Base-by-base conservation (phyloP, 2,329 filamentous ascomycete genomes). In the Paraphaeosphaeria minitans region DNA sequence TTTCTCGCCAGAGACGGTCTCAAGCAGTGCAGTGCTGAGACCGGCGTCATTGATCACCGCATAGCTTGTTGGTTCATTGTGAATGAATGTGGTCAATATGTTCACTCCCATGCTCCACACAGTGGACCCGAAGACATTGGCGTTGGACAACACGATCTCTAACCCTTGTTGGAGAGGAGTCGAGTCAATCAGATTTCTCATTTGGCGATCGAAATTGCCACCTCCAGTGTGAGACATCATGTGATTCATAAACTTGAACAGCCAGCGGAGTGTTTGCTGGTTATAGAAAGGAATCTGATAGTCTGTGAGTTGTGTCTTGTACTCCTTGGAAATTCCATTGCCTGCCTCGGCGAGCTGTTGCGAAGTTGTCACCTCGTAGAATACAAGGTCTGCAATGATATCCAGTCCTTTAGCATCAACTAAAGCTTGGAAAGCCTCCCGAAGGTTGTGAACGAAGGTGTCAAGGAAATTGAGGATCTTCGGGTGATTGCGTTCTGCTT, bases 61-160 rank as follows among this genome's bases (percentile, higher is more conserved):
- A 75, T 97, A 99, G 76, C 95, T 99, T 0, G 95, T 99, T 0
- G 95, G 95, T 71, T 99, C 95, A 72, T 98, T 97, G 78, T 99
- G 96, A 69, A 99, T 96, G 77, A 99, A 99, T 68, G 92, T 94
- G 72, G 92, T 95, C 52, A 99, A 82, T 57, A 97, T 94, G 55
- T 89, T 93, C 61, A 97, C 92, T 7, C 93, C 90, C 74, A 93
- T 93, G 50, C 93, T 97, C 95, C 95, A 99, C 5, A 98, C 92
- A 59, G 95, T 89, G 2, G 94, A 95, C 13, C 95, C 95, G 73
- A 93, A 99, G 39, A 88, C 83, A 53, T 82, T 82, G 39, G 91
- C 89, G 68, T 96, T 90, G 63, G 89, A 87, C 63, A 97, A 90
- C 47, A 99, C 91, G 39, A 88, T 84, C 55, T 91, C 88, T 52